Base-by-base conservation (phyloP, 2,329 filamentous ascomycete genomes). In the Trichoderma brevicompactum region DNA sequence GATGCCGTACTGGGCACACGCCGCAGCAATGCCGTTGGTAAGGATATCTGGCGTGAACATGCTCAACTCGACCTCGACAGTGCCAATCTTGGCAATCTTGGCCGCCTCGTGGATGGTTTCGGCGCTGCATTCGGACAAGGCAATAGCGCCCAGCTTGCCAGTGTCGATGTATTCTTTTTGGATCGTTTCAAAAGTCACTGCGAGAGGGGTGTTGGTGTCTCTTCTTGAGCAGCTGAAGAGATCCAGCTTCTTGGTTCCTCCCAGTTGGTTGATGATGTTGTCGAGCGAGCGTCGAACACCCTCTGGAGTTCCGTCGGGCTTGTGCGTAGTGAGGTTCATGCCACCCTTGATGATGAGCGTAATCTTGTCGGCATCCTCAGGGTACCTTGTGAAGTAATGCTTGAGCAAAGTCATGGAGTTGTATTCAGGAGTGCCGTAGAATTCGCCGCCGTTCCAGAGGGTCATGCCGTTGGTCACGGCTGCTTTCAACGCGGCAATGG, bases 281-380 rank as follows among this genome's bases (percentile, higher is more conserved):
- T 90, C 85, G 48, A 91, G 78, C 6, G 83, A 87, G 43, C 79
- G 79, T 38, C 85, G 83, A 19, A 89, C 78, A 49, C 79, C 80
- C 48, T 83, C 81, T 7, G 83, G 81, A 4, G 81, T 84, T 19
- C 84, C 82, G 70, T 88, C 82, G 0, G 82, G 79, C 41, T 40
- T 54, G 5, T 17, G 23, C 38, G 62, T 61, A 6, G 72, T 68
- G 2, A 75, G 66, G 49, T 81, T 73, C 38, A 79, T 43, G 7
- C 81, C 84, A 34, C 87, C 87, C 76, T 91, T 91, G 72, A 91
- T 82, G 70, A 81, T 82, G 53, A 91, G 75, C 10, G 88, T 80
- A 9, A 90, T 80, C 71, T 87, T 86, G 56, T 82, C 78, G 7
- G 87, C 86, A 68, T 90, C 85, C 67, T 88, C 84, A 1, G 89